A percentile compares a stretch with the other conserved stretches of the same genome.
These are phyloP conservation scores for Malus hybrid DNA, from an alignment of 331 rosid species.

Conservation along the genomic window DNA sequence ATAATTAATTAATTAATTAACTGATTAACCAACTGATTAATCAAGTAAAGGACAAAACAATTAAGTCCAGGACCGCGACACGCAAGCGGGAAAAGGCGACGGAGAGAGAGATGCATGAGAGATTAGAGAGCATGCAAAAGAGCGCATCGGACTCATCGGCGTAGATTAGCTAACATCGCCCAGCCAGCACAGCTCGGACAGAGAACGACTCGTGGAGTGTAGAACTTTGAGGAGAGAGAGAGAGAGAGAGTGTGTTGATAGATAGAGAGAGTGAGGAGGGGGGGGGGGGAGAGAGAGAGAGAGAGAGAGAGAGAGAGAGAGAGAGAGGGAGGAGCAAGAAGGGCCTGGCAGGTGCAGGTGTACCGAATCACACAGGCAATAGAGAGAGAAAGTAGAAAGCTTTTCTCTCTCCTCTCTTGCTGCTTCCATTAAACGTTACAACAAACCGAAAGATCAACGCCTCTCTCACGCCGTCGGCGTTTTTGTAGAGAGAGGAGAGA, in stretches of 20 bases:
- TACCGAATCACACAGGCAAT: neutral
- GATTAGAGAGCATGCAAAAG: slow-evolving; percentile 2
- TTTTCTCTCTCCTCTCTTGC: neutral
- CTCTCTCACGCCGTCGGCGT: neutral
- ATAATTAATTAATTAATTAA: neutral
- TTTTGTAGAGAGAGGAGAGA: neutral
- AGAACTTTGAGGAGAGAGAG: neutral
- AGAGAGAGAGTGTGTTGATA: neutral
- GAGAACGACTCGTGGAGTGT: neutral
- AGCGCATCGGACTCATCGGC: slow-evolving; percentile 31
- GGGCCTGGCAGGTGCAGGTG: neutral
- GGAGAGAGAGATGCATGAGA: neutral
- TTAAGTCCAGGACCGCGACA: neutral
- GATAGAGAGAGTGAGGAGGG: neutral
- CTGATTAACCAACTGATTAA: neutral
- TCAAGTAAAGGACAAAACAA: neutral
- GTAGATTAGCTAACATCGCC: slow-evolving; percentile 34
- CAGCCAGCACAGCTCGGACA: neutral
- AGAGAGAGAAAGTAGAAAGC: too few species aligned
- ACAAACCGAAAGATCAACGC: neutral
- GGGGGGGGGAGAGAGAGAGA: neutral
- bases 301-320: neutral
- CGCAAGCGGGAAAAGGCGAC: neutral
- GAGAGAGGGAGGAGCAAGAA: neutral
- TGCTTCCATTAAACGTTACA: neutral